phyloP scores from a whole-genome alignment of 768 basidiomycete genomes.

The Hypholoma sublateritium region DNA sequence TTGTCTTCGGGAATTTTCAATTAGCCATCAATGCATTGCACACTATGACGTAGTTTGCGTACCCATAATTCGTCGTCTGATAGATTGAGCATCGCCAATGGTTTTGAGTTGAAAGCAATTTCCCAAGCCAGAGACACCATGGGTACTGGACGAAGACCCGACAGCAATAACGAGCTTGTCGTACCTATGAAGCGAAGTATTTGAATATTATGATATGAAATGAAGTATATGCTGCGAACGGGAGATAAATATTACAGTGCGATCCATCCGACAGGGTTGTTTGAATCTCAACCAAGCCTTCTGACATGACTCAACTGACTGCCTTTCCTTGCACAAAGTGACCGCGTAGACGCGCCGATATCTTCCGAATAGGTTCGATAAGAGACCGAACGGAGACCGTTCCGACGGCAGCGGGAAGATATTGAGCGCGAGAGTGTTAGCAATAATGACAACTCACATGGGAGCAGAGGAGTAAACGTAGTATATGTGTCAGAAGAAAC shows the following conservation, averaged over 20 bases:
- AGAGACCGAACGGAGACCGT: conserved; percentile 92
- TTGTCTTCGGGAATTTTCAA: conserved; percentile 69
- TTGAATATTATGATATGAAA: neutral
- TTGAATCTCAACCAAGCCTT: conserved; percentile 85
- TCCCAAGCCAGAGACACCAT: conserved; percentile 91
- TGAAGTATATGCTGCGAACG: conserved; percentile 46
- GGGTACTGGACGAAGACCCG: conserved; percentile 87
- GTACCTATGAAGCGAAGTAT: conserved; percentile 46
- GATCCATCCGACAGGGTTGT: conserved; percentile 53
- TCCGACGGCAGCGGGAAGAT: conserved; percentile 76
- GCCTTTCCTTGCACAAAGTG: conserved; percentile 89
- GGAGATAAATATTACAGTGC: conserved; percentile 72
- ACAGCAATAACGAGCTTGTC: conserved; percentile 92
- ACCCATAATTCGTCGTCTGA: conserved; percentile 89
- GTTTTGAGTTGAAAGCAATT: conserved; percentile 95
- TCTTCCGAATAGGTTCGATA: conserved; percentile 92
- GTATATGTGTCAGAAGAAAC: conserved; percentile 87
- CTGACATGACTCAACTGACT: conserved; percentile 85
- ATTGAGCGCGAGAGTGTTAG: conserved; percentile 4
- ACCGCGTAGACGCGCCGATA: conserved; percentile 87
- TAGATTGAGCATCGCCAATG: conserved; percentile 85
- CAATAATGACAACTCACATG: conserved; percentile 52
- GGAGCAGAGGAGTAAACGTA: conserved; percentile 90
- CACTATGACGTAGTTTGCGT: conserved; percentile 11
- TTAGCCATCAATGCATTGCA: neutral